These are phyloP conservation scores for Hygrocybe coccinea DNA, from an alignment of 768 basidiomycete species.

Conservation along the genomic window DNA sequence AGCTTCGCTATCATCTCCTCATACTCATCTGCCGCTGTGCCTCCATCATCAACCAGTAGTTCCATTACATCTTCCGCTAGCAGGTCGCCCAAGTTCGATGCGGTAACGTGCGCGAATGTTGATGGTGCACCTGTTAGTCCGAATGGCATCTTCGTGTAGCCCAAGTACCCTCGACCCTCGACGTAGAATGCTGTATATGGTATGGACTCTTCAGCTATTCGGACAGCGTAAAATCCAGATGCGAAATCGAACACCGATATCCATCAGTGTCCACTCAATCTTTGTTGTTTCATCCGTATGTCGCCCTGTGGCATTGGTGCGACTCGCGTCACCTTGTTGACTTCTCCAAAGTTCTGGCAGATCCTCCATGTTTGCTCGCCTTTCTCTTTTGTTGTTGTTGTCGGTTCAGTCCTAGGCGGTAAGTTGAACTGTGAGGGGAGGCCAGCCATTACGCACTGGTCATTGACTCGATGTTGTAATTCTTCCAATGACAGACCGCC, in stretches of 20 bases:
- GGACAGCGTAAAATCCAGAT: constrained; percentile 31
- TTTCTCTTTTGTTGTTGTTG: background rate
- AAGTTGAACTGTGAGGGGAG: constrained; percentile 17
- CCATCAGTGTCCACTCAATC: constrained; percentile 33
- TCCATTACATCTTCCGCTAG: too few relatives aligned
- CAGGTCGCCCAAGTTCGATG: too few relatives aligned
- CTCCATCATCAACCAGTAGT: too few relatives aligned
- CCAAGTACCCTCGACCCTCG: constrained; percentile 34
- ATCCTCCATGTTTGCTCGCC: constrained; percentile 29
- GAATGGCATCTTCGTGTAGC: constrained; percentile 36
- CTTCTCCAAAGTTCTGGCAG: constrained; percentile 34
- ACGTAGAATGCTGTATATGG: constrained; percentile 35
- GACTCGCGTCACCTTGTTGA: too few relatives aligned
- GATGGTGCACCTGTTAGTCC: constrained; percentile 39
- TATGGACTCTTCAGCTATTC: constrained; percentile 13
- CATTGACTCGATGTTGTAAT: constrained; percentile 30
- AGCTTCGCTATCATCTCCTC: too few relatives aligned
- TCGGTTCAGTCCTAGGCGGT: constrained; percentile 15
- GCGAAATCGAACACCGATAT: constrained; percentile 35
- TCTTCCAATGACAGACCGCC: constrained; percentile 30
- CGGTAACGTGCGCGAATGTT: constrained; percentile 28
- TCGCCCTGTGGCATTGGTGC: too few relatives aligned
- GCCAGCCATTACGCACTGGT: constrained; percentile 27
- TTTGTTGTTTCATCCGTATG: too few relatives aligned
- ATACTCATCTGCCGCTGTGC: too few relatives aligned